Percentiles rank a stretch among this genome's conserved stretches.
Evolutionary conservation across 2,329 filamentous ascomycete species (phyloP).

Genomic region (Penicillium sp.): DNA sequence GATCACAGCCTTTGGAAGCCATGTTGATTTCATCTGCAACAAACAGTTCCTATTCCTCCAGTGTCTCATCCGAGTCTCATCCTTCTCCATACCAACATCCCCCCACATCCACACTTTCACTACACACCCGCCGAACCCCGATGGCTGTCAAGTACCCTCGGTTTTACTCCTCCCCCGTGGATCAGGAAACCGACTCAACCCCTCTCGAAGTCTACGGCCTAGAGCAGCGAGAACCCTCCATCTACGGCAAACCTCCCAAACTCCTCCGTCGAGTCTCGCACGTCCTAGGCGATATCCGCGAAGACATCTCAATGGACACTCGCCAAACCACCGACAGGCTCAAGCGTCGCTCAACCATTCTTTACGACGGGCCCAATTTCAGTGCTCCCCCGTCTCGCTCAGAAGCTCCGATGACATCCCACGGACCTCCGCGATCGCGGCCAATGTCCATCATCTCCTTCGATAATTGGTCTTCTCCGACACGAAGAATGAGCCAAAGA

Average conservation of each 20-base stretch:
- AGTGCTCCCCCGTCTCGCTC: slow-evolving; percentile 15
- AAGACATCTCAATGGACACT: slow-evolving; percentile 31
- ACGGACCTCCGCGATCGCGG: slow-evolving; percentile 21
- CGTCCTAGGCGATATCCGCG: slow-evolving; percentile 38
- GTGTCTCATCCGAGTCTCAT: slow-evolving; percentile 29
- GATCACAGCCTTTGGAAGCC: background rate
- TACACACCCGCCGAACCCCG: slow-evolving; percentile 21
- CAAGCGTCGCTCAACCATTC: slow-evolving; percentile 31
- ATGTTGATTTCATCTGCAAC: slow-evolving; percentile 31
- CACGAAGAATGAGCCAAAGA: slow-evolving; percentile 26
- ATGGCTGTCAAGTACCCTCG: slow-evolving; percentile 30
- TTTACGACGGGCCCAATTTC: background rate
- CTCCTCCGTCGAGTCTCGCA: slow-evolving; percentile 36
- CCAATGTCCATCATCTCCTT: slow-evolving; percentile 31
- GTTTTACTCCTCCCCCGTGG: slow-evolving; percentile 38
- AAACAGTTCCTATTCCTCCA: slow-evolving; percentile 31
- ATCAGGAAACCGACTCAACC: slow-evolving; percentile 31
- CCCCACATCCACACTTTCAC: slow-evolving; percentile 23
- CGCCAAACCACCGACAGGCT: slow-evolving; percentile 26
- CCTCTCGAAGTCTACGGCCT: slow-evolving; percentile 36
- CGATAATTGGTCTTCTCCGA: slow-evolving; percentile 21
- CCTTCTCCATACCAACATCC: slow-evolving; percentile 29
- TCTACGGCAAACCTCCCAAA: slow-evolving; percentile 28
- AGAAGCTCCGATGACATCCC: slow-evolving; percentile 15
- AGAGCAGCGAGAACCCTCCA: slow-evolving; percentile 36